Conservation (phyloP, 345 rosid genomes). For the Eucalyptus tenuipes region DNA sequence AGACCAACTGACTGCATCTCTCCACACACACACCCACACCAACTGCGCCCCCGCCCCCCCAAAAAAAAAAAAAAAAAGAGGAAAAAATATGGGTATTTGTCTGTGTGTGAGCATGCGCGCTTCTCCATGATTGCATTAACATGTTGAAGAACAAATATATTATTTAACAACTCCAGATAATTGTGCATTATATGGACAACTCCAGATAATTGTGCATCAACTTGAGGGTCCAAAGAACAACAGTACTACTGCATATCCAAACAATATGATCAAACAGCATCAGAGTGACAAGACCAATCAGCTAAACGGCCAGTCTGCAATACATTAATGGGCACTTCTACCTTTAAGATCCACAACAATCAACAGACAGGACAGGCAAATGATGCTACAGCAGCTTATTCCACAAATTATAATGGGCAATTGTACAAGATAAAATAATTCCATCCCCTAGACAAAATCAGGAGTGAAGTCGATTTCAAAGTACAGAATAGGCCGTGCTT, state of each 20-base stretch:
- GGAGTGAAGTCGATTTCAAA: neutral
- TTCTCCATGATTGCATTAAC: neutral
- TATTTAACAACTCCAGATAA: neutral
- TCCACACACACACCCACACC: neutral
- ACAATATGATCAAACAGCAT: neutral
- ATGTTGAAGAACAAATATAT: neutral
- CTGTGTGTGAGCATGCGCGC: neutral
- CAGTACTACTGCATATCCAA: neutral
- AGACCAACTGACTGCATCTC: neutral
- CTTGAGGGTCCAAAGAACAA: neutral
- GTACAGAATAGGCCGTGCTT: neutral
- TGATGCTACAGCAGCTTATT: neutral
- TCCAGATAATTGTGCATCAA: neutral
- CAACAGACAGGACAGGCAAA: neutral
- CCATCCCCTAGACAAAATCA: neutral
- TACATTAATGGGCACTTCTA: neutral
- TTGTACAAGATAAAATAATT: neutral
- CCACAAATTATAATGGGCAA: neutral
- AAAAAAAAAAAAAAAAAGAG: no score
- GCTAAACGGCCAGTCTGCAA: neutral
- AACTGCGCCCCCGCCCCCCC: rapidly evolving
- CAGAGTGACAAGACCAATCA: neutral
- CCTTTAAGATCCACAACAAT: neutral
- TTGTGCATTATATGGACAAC: neutral
- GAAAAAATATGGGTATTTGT: neutral